phyloP scores from a whole-genome alignment of 2,329 filamentous ascomycete genomes.

The Aspergillus ochraceoroseus region DNA sequence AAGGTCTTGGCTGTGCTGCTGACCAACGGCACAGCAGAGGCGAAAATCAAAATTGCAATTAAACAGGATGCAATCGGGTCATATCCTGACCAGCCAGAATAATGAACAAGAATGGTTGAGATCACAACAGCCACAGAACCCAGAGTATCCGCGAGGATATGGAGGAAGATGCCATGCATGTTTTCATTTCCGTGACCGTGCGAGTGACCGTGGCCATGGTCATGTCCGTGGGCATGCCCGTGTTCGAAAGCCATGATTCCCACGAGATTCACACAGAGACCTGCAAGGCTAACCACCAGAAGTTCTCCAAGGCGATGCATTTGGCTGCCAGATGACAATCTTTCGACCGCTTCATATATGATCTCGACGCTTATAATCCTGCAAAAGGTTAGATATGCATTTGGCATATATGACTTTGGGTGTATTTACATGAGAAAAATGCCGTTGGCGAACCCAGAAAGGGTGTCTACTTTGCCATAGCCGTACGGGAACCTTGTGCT shows the following conservation, averaged over 20 bases:
- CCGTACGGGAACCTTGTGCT: slow-evolving; percentile 88
- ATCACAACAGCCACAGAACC: slow-evolving; percentile 92
- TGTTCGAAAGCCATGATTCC: slow-evolving; percentile 82
- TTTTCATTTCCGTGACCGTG: slow-evolving; percentile 82
- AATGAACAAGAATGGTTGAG: slow-evolving; percentile 80
- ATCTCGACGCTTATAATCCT: slow-evolving; percentile 94
- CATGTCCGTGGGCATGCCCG: slow-evolving; percentile 50
- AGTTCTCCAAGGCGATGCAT: slow-evolving; percentile 81
- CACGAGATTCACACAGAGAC: slow-evolving; percentile 83
- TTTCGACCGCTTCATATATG: slow-evolving; percentile 86
- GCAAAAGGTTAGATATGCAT: slow-evolving; percentile 17
- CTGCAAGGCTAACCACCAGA: slow-evolving; percentile 79
- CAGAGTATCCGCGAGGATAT: slow-evolving; percentile 89
- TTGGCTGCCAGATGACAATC: slow-evolving; percentile 75
- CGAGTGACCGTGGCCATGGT: slow-evolving; percentile 44
- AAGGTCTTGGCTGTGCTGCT: slow-evolving; percentile 76
- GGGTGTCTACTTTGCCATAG: slow-evolving; percentile 91
- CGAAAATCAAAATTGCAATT: slow-evolving; percentile 87
- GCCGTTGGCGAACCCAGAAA: slow-evolving; percentile 94
- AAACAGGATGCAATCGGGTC: slow-evolving; percentile 91
- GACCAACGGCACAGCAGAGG: slow-evolving; percentile 85
- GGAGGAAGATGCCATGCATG: slow-evolving; percentile 95
- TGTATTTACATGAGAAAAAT: slow-evolving; percentile 75
- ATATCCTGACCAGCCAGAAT: slow-evolving; percentile 87
- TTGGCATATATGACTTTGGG: not conserved